Percentiles rank a stretch among this genome's conserved stretches.
These are phyloP conservation scores for Candida caryicola DNA, from an alignment of 805 yeast species.

Conservation along the genomic window DNA sequence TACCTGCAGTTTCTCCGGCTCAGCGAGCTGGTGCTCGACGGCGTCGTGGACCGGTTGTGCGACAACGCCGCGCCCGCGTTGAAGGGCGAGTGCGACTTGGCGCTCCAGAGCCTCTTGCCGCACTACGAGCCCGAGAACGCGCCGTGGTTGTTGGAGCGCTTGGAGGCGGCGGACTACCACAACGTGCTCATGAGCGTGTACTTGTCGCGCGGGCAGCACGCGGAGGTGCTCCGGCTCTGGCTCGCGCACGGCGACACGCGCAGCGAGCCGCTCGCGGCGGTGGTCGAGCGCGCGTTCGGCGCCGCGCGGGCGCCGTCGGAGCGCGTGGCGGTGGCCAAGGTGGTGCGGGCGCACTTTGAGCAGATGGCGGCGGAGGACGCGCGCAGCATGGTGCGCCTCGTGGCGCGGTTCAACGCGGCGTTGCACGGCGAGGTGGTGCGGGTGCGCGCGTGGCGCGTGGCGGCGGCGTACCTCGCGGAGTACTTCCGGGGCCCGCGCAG, in stretches of 20 bases:
- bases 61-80: conserved; percentile 28
- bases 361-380: conserved; percentile 27
- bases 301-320: conserved; percentile 19
- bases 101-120: conserved; percentile 69
- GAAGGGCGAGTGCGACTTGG: conserved; percentile 67
- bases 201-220: conserved; percentile 48
- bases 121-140: conserved; percentile 59
- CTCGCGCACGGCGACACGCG: conserved; percentile 18
- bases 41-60: conserved; percentile 51
- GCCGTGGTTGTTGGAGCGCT: conserved; percentile 45
- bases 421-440: conserved; percentile 38
- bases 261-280: conserved; percentile 15
- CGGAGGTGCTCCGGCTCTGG: conserved; percentile 58
- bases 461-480: conserved; percentile 11
- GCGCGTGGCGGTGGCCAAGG: conserved; percentile 19
- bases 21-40: conserved; percentile 54
- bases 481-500: conserved; percentile 21
- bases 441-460: conserved; percentile 18
- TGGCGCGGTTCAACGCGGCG: conserved; percentile 35
- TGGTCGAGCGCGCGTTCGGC: conserved; percentile 27
- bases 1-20: conserved; percentile 78
- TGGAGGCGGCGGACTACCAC: conserved; percentile 54
- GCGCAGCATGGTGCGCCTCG: conserved; percentile 31
- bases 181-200: conserved; percentile 60
- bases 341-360: conserved; percentile 24